These are phyloP conservation scores for Paramyrothecium sp. DNA, from an alignment of 2,329 filamentous ascomycete species.

Conservation along the genomic window DNA sequence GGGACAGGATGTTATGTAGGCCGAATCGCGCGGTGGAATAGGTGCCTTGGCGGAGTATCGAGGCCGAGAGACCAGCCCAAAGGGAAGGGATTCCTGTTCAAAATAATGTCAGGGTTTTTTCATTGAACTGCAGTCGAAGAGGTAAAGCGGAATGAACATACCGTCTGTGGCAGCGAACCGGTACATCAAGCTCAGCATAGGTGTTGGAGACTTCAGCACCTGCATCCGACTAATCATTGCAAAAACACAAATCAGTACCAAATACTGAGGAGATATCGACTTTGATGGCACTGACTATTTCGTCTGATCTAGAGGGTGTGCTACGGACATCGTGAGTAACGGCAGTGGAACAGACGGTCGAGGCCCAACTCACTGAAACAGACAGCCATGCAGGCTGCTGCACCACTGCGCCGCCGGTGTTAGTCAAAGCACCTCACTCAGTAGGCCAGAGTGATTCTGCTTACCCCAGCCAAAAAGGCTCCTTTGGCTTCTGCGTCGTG, in stretches of 20 bases:
- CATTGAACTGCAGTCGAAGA: background rate
- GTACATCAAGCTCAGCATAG: slow-evolving; percentile 36
- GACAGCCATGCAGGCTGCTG: slow-evolving; percentile 42
- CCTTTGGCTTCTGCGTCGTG: slow-evolving; percentile 22
- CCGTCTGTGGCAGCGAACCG: slow-evolving; percentile 38
- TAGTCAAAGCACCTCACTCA: background rate
- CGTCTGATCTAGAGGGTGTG: slow-evolving; percentile 43
- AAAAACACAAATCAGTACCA: background rate
- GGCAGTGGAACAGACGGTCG: background rate
- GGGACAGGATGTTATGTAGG: slow-evolving; percentile 34
- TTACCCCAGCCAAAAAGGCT: slow-evolving; percentile 45
- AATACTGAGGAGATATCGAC: no score
- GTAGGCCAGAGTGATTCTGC: slow-evolving; percentile 5
- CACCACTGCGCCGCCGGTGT: slow-evolving; percentile 26
- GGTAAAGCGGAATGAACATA: slow-evolving; percentile 9
- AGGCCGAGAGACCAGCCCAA: slow-evolving; percentile 42
- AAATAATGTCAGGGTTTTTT: no score
- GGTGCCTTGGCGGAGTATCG: slow-evolving; percentile 40
- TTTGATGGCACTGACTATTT: slow-evolving; percentile 34
- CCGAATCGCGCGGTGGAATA: slow-evolving; percentile 45
- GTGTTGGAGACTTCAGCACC: slow-evolving; percentile 36
- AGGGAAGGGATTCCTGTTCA: slow-evolving; percentile 35
- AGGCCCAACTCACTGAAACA: slow-evolving; percentile 37
- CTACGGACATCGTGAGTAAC: slow-evolving; percentile 14
- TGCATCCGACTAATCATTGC: slow-evolving; percentile 36